These are phyloP conservation scores for Pogostemon cablin DNA, from an alignment of 257 asterid genomes.

Conservation along the genomic window DNA sequence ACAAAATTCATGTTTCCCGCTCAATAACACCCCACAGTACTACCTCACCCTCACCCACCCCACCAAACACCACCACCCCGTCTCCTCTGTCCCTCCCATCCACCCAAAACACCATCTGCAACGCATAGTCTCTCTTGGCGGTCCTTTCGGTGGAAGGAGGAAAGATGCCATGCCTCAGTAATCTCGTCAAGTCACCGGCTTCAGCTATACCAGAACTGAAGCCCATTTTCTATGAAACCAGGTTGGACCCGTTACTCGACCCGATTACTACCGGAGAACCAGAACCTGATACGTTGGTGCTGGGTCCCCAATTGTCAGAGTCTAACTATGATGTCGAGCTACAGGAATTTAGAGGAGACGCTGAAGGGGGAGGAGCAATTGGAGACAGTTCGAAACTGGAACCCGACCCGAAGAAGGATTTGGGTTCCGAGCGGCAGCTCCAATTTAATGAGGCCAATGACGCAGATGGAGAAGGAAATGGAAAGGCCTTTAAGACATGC, in stretches of 20 bases:
- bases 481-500: constrained; percentile 35
- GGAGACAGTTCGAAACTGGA: background rate
- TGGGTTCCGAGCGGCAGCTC: constrained; percentile 10
- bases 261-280: constrained; percentile 20
- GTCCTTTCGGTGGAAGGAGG: background rate
- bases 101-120: background rate
- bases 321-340: constrained; percentile 1
- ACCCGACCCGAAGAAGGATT: constrained; percentile 20
- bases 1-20: constrained; percentile 59
- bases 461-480: constrained; percentile 31
- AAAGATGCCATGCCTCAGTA: constrained; percentile 54
- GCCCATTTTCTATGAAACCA: constrained; percentile 29
- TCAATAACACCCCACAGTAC: constrained; percentile 31
- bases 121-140: background rate
- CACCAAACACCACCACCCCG: background rate
- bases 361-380: constrained; percentile 23
- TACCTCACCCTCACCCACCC: background rate
- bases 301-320: constrained; percentile 21
- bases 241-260: constrained; percentile 9
- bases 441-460: constrained; percentile 20
- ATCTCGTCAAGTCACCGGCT: constrained; percentile 33
- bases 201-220: constrained; percentile 35
- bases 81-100: background rate
- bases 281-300: constrained; percentile 17
- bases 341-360: constrained; percentile 17